Base-by-base conservation (phyloP, 257 asterid genomes). In the Phtheirospermum japonicum region DNA sequence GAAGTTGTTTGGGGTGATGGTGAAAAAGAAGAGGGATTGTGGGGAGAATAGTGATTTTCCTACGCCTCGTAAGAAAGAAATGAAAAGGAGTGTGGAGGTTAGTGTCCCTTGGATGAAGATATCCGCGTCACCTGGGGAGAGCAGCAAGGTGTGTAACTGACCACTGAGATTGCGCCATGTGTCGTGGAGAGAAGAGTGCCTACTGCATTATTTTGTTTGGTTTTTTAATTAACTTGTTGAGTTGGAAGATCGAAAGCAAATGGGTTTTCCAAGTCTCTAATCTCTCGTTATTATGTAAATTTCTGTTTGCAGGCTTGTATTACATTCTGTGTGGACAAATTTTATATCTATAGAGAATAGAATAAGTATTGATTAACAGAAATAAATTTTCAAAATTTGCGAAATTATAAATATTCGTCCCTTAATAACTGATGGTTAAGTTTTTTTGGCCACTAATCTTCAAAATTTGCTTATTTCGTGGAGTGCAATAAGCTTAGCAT, bases 1-100 rank as follows among this genome's bases (percentile, higher is more conserved):
- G 81, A 90, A 82, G 54, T 63, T 90, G 76, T 88, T 90, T 32
- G 96, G 96, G 65, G 96, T 90, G 54, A 16, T 76, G 50, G 34
- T 86, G 79, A 83, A 77, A 71, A 83, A 71, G 56, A 85, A 76
- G 80, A 73, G 89, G 85, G 78, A 64, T 10, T 72, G 75, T 30
- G 68, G 71, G 11, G 91, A 72, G 19, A 66, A 37, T 59, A 26
- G 20, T 10, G 82, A 75, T n/a, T 32, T n/a, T 16, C 63, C 39
- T 4, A 80, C 75, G 59, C 58, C 65, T 2, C 66, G 18, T 0
- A 50, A 43, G 62, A 86, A 84, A 55, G 79, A 75, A 55, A 67
- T 77, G 69, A 84, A 81, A 51, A 68, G 17, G 64, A 61, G 77
- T 1, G 52, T 58, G 26, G 84, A 82, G 46, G 67, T 65, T 12